Base-by-base conservation (phyloP, 73 alveolate genomes). In the Paramecium pentaurelia region DNA sequence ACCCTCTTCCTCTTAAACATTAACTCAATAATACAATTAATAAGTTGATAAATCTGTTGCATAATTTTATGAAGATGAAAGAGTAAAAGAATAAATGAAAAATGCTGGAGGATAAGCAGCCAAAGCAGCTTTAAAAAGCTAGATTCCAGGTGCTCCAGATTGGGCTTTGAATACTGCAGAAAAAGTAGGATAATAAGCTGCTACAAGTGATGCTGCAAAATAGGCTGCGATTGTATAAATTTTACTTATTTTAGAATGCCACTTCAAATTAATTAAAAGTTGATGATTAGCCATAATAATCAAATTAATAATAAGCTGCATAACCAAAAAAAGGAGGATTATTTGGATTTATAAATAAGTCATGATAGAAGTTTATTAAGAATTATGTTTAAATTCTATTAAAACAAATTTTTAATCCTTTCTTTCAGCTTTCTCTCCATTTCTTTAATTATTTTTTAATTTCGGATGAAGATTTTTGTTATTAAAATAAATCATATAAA, bases 121-220 rank as follows among this genome's bases (percentile, higher is more conserved):
- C 49, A 42, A 28, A 80, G 91, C 91, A 80, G 51, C 77, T 27
- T 28, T 80, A 9, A 49, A 42, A 45, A 42, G 49, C 2, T 80
- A 80, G 32, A 49, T 80, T 4, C 91, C 91, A 80, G 91, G 91
- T 0, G 91, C 91, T n/a, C 91, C 91, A 80, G 91, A 80, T 49
- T 80, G 91, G 91, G 91, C 73, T 27, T 25, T 80, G 6, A 27
- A 27, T 44, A 54, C 47, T 14, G 91, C 91, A 2, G 77, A 80
- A 47, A 80, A 80, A 47, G 91, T 58, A 42, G 91, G 91, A 5
- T 28, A 80, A 80, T 20, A 40, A 22, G 91, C 77, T n/a, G 91
- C 91, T 14, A 42, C 91, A 20, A 80, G 91, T 47, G 91, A 80
- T 80, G 91, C 91, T 18, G 91, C 91, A 10, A 80, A 47, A 45